Evolutionary conservation across 2,329 filamentous ascomycete genomes (phyloP).

Genomic region (Colletotrichum brevisporum): DNA sequence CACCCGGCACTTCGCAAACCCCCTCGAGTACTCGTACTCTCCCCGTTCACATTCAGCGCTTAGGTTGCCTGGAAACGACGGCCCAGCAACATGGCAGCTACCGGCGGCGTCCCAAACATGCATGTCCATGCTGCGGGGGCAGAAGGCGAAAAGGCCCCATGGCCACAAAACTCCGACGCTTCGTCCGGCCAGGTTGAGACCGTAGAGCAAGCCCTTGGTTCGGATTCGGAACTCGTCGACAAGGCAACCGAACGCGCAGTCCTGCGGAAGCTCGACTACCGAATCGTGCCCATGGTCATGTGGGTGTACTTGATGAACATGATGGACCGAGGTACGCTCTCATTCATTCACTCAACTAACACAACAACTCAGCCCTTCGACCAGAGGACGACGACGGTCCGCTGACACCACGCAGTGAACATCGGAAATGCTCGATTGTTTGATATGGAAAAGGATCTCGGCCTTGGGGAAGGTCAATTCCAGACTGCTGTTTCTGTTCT

Average conservation of each 20-base stretch:
- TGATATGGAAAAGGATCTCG: slow-evolving; percentile 71
- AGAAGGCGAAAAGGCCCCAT: slow-evolving; percentile 13
- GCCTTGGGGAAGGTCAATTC: slow-evolving; percentile 67
- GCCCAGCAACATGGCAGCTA: not conserved
- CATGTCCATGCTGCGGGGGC: not conserved
- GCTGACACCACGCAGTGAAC: not conserved
- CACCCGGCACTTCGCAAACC: not conserved
- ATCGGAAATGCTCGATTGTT: slow-evolving; percentile 57
- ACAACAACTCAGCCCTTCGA: too few species aligned
- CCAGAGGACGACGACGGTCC: slow-evolving; percentile 49
- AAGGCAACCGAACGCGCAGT: slow-evolving; percentile 31
- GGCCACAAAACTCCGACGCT: slow-evolving; percentile 43
- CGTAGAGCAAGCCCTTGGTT: not conserved
- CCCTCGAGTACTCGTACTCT: too few species aligned
- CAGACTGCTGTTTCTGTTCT: slow-evolving; percentile 65
- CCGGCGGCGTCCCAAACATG: not conserved
- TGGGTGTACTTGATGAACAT: slow-evolving; percentile 54
- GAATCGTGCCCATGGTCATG: slow-evolving; percentile 51
- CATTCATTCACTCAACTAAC: too few species aligned
- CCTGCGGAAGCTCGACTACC: slow-evolving; percentile 48
- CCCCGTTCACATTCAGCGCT: not conserved
- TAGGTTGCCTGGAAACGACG: not conserved
- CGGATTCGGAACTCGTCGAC: slow-evolving; percentile 2
- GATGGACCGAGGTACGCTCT: slow-evolving; percentile 50
- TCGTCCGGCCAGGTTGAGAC: slow-evolving; percentile 40